Percentiles rank a stretch among this genome's conserved stretches.
Evolutionary conservation across 305 asterid genomes (phyloP).

Genomic region (Solanum hybrid): DNA sequence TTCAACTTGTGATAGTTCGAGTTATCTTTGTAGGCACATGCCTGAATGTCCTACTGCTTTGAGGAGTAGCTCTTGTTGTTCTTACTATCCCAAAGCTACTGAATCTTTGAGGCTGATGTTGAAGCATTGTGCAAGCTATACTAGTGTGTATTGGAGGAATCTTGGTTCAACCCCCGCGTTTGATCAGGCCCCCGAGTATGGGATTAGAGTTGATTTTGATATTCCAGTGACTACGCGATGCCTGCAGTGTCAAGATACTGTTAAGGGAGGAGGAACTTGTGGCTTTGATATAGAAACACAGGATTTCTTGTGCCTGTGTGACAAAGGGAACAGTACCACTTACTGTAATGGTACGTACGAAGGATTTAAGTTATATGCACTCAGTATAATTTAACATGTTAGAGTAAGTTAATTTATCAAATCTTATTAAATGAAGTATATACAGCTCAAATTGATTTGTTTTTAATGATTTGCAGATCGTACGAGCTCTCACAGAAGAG

Average conservation of each 20-base stretch:
- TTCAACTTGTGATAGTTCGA: constrained; percentile 76
- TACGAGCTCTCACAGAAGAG: constrained; percentile 1
- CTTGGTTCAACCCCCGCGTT: constrained; percentile 52
- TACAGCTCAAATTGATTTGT: neutral
- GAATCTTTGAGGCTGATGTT: constrained; percentile 81
- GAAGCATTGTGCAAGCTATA: constrained; percentile 52
- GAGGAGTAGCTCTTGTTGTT: constrained; percentile 55
- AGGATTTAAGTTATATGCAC: neutral
- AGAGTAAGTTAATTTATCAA: neutral
- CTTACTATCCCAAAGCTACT: constrained; percentile 77
- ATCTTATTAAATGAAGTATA: neutral
- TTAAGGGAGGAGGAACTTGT: constrained; percentile 56
- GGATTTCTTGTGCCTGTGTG: constrained; percentile 71
- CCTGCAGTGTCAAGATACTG: constrained; percentile 46
- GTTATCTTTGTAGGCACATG: constrained; percentile 69
- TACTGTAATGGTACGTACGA: constrained; percentile 43
- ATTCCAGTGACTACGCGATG: constrained; percentile 68
- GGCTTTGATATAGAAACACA: constrained; percentile 58
- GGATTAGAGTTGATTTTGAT: constrained; percentile 74
- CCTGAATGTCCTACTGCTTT: constrained; percentile 49
- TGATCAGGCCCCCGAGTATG: constrained; percentile 70
- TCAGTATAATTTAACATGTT: neutral
- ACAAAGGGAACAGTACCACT: constrained; percentile 55
- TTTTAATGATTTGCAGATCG: constrained; percentile 24
- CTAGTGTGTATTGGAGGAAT: constrained; percentile 72